These are phyloP conservation scores for Mortierella hygrophila DNA, from an alignment of 192 early-diverging fungal species.

Conservation along the genomic window DNA sequence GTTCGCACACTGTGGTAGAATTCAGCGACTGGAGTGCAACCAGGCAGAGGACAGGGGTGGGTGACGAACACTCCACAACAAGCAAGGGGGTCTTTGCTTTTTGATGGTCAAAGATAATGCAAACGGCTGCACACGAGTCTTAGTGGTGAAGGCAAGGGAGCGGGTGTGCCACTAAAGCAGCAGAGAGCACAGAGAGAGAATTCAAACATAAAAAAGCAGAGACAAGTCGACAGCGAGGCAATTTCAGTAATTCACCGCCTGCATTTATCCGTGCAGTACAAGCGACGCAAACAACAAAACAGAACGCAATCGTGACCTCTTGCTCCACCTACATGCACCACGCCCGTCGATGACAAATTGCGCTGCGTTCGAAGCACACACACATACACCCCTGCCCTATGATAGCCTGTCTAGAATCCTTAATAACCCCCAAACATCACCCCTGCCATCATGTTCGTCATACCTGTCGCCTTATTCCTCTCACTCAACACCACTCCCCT, in stretches of 20 bases:
- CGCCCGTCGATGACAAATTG: conserved; percentile 2
- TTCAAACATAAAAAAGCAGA: neutral
- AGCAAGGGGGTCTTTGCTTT: no score
- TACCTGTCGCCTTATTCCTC: neutral
- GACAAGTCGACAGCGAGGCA: conserved; percentile 8
- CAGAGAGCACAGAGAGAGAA: neutral
- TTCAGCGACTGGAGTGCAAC: no score
- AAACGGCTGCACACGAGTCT: no score
- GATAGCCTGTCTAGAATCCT: neutral
- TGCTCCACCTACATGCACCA: neutral
- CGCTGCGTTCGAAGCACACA: neutral
- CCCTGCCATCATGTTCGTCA: neutral
- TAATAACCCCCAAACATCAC: neutral
- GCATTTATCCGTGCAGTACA: neutral
- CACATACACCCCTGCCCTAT: no score
- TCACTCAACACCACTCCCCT: no score
- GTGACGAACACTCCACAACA: no score
- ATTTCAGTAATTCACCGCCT: neutral
- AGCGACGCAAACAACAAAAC: neutral
- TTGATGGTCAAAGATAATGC: no score
- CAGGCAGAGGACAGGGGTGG: no score
- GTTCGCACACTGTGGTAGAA: no score
- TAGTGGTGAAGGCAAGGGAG: no score
- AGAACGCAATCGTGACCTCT: no score
- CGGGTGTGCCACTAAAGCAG: no score